Base-by-base conservation (phyloP, 495 filamentous ascomycete species). In the Penicillium macrosclerotiorum region DNA sequence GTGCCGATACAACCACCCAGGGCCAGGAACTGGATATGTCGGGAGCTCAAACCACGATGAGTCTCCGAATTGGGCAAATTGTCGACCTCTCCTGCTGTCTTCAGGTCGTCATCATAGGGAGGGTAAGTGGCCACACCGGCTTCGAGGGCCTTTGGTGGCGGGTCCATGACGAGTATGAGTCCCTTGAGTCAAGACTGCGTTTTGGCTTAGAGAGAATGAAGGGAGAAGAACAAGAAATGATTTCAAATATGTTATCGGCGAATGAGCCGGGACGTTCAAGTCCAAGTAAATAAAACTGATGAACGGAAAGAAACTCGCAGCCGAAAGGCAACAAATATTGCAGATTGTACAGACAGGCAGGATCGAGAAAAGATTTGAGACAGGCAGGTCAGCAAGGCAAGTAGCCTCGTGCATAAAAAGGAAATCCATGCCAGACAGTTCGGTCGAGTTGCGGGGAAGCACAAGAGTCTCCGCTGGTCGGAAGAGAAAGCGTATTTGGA, bases 1-100 rank as follows among this genome's bases (percentile, higher is more conserved):
- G 85, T 90, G 11, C 85, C 86, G 54, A 90, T 84, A 14, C 84
- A 85, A 37, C 85, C 85, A 54, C 86, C 85, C 4, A 86, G 67
- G 3, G 82, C 83, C 68, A 87, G 81, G 72, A 87, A 80, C 54
- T 76, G 76, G 12, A 85, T 54, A 59, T 87, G 83, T 12, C 83
- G 73, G 7, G 77, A 60, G 27, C 51, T 55, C 47, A 67, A 37
- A 5, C 63, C 60, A 45, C 63, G 58, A 4, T 67, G 45, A 1
- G 63, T 64, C 5, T 54, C 22, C 3, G 35, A 37, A 37, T 52
- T 42, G 7, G 39, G 45, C 3, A 42, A 5, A 3, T 32, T 45
- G 2, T 44, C 27, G 19, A 62, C 32, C 26, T 60, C 58, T 1
- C 59, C 59, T 16, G 42, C 37, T 17, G 54, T 13, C 1, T 53